Percentiles rank a stretch among this genome's conserved stretches.
Conservation (phyloP, 352 stramenopile species). For the Achlya hypogyna region DNA sequence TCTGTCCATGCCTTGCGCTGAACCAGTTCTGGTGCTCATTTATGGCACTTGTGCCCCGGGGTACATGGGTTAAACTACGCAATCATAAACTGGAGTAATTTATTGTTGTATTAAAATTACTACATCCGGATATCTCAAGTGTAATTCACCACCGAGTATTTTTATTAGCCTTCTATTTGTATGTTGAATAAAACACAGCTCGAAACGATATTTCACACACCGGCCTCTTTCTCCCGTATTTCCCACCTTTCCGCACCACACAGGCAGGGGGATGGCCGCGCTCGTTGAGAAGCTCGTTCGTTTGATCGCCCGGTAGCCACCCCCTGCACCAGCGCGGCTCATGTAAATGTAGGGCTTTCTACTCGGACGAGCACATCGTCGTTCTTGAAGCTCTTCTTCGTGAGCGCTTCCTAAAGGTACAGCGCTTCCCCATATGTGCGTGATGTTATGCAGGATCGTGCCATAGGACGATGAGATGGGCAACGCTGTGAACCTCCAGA, state of each 20-base stretch:
- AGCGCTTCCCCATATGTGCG: neutral
- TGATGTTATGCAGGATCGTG: neutral
- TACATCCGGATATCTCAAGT: too few relatives aligned
- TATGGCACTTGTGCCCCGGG: too few relatives aligned
- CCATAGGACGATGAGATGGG: constrained; percentile 80
- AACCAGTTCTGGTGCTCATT: too few relatives aligned
- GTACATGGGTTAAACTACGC: too few relatives aligned
- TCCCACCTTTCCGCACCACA: neutral
- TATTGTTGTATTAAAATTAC: too few relatives aligned
- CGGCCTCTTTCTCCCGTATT: neutral
- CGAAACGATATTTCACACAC: neutral
- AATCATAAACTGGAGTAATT: too few relatives aligned
- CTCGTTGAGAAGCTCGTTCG: constrained; percentile 84
- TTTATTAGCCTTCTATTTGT: too few relatives aligned
- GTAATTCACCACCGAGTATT: too few relatives aligned
- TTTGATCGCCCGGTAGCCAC: constrained; percentile 73
- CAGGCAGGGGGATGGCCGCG: constrained; percentile 40
- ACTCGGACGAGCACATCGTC: constrained; percentile 82
- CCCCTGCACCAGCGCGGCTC: too few relatives aligned
- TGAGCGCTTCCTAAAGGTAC: constrained; percentile 83
- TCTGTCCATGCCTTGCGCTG: too few relatives aligned
- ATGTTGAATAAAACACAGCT: neutral
- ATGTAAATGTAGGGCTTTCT: constrained; percentile 56
- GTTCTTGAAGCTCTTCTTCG: constrained; percentile 75
- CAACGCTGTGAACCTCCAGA: constrained; percentile 81